Percentiles rank a stretch among this genome's conserved stretches.
Conservation (phyloP, 306 rosid species). For the Citrullus amarus region DNA sequence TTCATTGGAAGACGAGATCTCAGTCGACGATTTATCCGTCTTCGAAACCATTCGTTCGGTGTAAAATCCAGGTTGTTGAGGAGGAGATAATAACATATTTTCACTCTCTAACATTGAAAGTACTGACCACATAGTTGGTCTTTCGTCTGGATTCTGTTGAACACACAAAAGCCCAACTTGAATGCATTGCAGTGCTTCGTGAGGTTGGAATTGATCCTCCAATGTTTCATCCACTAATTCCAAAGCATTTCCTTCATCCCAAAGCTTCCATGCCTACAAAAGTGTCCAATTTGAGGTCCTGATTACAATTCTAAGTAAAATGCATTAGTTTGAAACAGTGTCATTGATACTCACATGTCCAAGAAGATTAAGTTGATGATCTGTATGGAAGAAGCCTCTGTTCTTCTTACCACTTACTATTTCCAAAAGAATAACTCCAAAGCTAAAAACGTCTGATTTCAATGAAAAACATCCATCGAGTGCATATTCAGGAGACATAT, state of each 20-base stretch:
- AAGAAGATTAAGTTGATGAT: conserved; percentile 18
- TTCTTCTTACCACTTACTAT: conserved; percentile 35
- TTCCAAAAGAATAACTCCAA: conserved; percentile 39
- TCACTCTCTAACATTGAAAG: conserved; percentile 16
- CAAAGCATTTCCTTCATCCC: conserved; percentile 13
- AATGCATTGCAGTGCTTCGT: conserved; percentile 17
- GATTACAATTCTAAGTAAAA: too few relatives aligned
- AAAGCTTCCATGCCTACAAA: conserved; percentile 12
- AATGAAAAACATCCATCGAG: conserved; percentile 18
- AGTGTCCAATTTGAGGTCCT: background rate
- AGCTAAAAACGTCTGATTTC: conserved; percentile 37
- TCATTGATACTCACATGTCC: conserved; percentile 13
- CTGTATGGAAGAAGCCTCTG: conserved; percentile 11
- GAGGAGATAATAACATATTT: conserved; percentile 10
- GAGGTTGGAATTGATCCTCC: background rate
- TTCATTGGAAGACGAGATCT: background rate
- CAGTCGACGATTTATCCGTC: background rate
- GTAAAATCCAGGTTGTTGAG: conserved; percentile 21
- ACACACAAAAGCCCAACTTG: conserved; percentile 21
- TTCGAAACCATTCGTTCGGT: background rate
- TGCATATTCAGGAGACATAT: conserved; percentile 31
- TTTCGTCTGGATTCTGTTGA: conserved; percentile 16
- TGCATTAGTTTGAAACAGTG: too few relatives aligned
- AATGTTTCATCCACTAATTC: conserved; percentile 11
- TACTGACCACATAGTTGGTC: conserved; percentile 24